Percentiles rank a stretch among this genome's conserved stretches.
These are phyloP conservation scores for Zymoseptoria pseudotritici DNA, from an alignment of 2,329 filamentous ascomycete species.

Conservation along the genomic window DNA sequence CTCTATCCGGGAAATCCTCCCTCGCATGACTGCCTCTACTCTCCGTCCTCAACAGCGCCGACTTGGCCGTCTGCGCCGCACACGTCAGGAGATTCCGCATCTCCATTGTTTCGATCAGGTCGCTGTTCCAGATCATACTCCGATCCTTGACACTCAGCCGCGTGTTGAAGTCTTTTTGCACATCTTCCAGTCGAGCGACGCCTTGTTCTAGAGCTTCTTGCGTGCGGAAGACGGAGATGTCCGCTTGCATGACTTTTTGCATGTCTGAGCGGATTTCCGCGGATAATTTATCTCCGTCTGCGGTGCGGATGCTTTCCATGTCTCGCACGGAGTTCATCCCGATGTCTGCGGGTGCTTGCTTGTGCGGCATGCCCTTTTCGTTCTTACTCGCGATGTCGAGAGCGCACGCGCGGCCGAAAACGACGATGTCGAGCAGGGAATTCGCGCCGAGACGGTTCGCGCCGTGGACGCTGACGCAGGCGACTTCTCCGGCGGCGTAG, in stretches of 20 bases:
- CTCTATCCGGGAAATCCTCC: slow-evolving; percentile 39
- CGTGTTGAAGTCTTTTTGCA: slow-evolving; percentile 32
- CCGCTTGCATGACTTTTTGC: slow-evolving; percentile 42
- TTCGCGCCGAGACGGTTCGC: slow-evolving; percentile 44
- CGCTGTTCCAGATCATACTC: slow-evolving; percentile 44
- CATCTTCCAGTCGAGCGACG: slow-evolving; percentile 25
- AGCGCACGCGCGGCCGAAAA: slow-evolving; percentile 43
- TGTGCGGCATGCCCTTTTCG: slow-evolving; percentile 31
- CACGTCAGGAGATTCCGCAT: slow-evolving; percentile 41
- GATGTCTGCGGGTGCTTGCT: slow-evolving; percentile 29
- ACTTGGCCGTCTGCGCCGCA: slow-evolving; percentile 41
- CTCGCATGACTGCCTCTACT: slow-evolving; percentile 42
- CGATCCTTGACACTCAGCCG: slow-evolving; percentile 36
- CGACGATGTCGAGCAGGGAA: slow-evolving; percentile 43
- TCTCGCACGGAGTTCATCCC: slow-evolving; percentile 20
- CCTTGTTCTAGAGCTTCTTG: slow-evolving; percentile 32
- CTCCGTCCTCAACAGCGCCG: slow-evolving; percentile 38
- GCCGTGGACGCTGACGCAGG: slow-evolving; percentile 44
- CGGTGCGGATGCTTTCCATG: slow-evolving; percentile 32
- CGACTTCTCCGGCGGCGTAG: slow-evolving; percentile 43
- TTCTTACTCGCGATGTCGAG: slow-evolving; percentile 37
- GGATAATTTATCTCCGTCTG: slow-evolving; percentile 33
- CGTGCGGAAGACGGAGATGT: slow-evolving; percentile 42
- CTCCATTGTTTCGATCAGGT: slow-evolving; percentile 43
- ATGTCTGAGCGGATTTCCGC: slow-evolving; percentile 35